Evolutionary conservation across 768 basidiomycete genomes (phyloP).

Genomic region (Termitomyces sp.): DNA sequence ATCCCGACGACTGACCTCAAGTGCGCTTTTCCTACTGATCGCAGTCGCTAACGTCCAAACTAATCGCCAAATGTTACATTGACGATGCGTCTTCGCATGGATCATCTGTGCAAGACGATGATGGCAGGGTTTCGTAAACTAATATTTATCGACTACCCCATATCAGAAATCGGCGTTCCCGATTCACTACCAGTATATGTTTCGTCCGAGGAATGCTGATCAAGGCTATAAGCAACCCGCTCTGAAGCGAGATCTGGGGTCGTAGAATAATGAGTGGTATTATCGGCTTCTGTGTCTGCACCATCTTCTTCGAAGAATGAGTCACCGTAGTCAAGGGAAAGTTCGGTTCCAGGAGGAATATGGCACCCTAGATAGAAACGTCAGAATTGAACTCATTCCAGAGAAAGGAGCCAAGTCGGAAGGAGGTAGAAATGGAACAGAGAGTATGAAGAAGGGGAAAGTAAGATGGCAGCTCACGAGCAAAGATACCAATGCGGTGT

Average conservation of each 20-base stretch:
- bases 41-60: too few relatives aligned
- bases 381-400: background rate
- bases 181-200: conserved; percentile 9
- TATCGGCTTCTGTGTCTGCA: background rate
- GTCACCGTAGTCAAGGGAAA: conserved; percentile 55
- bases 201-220: conserved; percentile 19
- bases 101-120: background rate
- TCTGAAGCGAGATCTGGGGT: background rate
- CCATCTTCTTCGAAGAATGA: conserved; percentile 31
- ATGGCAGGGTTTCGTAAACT: too few relatives aligned
- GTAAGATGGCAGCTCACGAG: conserved; percentile 34
- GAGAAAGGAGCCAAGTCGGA: background rate
- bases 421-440: background rate
- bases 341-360: conserved; percentile 39
- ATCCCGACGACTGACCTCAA: too few relatives aligned
- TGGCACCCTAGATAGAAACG: conserved; percentile 30
- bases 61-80: too few relatives aligned
- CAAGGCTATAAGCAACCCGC: conserved; percentile 2
- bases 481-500: conserved; percentile 60
- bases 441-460: background rate
- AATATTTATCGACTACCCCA: too few relatives aligned
- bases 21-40: too few relatives aligned
- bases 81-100: background rate
- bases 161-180: background rate
- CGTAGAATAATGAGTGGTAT: background rate